phyloP scores from a whole-genome alignment of 331 rosid species.

The Rhamnella rubrinervis region DNA sequence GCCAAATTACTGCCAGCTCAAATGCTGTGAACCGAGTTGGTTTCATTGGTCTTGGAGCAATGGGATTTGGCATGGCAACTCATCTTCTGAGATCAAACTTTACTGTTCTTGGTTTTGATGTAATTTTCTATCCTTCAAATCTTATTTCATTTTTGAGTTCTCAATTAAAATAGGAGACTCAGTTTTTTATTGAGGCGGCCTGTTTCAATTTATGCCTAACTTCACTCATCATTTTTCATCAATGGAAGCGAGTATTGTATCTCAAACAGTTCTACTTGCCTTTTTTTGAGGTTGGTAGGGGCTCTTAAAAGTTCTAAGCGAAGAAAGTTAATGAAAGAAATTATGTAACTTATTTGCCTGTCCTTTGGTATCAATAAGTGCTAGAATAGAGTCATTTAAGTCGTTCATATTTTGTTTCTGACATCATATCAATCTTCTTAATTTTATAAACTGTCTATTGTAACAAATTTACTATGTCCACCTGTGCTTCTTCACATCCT shows the following conservation, averaged over 20 bases:
- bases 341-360: too few species aligned
- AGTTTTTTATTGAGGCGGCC: slow-evolving; percentile 6
- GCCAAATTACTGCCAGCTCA: slow-evolving; percentile 47
- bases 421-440: too few species aligned
- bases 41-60: slow-evolving; percentile 97
- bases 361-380: too few species aligned
- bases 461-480: neutral
- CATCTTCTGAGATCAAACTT: slow-evolving; percentile 71
- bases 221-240: neutral
- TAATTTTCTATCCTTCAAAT: slow-evolving; percentile 44
- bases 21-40: slow-evolving; percentile 58
- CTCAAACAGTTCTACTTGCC: neutral
- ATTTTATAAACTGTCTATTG: too few species aligned
- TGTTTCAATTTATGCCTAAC: slow-evolving; percentile 4
- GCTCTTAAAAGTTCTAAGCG: too few species aligned
- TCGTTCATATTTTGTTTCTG: too few species aligned
- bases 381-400: too few species aligned
- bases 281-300: too few species aligned
- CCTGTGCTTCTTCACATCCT: neutral
- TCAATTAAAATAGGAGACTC: neutral
- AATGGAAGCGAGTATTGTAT: neutral
- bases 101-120: slow-evolving; percentile 79
- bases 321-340: too few species aligned
- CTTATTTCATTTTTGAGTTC: slow-evolving; percentile 18
- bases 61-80: slow-evolving; percentile 99